A percentile compares a stretch with the other conserved stretches of the same genome.
Conservation (phyloP, 176 grass and related monocot species). For the Rhynchospora tenuis region DNA sequence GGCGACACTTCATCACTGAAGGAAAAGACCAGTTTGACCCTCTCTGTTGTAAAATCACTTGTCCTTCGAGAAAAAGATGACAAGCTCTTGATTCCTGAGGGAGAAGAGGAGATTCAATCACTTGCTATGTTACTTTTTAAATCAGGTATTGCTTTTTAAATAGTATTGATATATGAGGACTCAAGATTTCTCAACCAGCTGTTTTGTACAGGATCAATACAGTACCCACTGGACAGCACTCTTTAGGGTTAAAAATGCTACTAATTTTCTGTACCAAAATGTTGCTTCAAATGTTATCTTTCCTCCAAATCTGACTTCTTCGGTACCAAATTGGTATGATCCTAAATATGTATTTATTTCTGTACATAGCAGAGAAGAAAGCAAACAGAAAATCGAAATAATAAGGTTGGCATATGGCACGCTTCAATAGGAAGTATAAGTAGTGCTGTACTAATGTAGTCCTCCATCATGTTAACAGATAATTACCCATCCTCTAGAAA, state of each 20-base stretch:
- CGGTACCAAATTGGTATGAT: background rate
- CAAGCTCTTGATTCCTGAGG: constrained; percentile 36
- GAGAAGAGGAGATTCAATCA: constrained; percentile 71
- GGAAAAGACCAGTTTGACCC: constrained; percentile 77
- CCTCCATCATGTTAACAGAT: constrained; percentile 49
- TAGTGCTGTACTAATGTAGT: constrained; percentile 21
- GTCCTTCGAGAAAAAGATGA: constrained; percentile 88
- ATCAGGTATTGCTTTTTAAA: constrained; percentile 40
- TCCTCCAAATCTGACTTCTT: background rate
- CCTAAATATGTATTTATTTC: background rate
- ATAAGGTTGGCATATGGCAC: background rate
- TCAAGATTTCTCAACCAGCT: background rate
- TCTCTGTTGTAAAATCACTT: constrained; percentile 88
- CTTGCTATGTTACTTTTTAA: constrained; percentile 60
- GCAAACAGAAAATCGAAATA: background rate
- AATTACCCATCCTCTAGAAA: constrained; percentile 28
- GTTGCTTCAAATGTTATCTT: background rate
- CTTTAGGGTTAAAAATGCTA: background rate
- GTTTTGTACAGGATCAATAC: background rate
- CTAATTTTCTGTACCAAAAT: background rate
- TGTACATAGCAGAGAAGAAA: background rate
- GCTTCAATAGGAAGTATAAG: background rate
- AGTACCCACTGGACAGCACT: background rate
- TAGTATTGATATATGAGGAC: background rate
- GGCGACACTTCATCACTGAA: constrained; percentile 49